These are phyloP conservation scores for Candida germanica DNA, from an alignment of 805 yeast genomes.

Conservation along the genomic window DNA sequence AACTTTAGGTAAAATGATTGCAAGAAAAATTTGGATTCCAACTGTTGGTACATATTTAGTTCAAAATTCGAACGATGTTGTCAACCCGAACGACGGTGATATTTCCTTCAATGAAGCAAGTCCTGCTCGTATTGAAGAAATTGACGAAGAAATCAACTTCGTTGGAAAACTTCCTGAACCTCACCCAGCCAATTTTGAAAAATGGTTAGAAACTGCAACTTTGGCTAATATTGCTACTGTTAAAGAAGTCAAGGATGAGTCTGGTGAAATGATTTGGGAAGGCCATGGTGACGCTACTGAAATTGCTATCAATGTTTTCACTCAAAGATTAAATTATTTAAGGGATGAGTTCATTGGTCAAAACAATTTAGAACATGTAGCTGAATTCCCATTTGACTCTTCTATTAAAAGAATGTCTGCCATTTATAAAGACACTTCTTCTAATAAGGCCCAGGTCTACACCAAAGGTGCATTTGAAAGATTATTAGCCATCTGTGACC, in stretches of 20 bases:
- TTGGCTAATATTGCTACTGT: slow-evolving; percentile 78
- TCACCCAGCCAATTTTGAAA: slow-evolving; percentile 25
- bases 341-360: slow-evolving; percentile 19
- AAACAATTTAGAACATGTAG: slow-evolving; percentile 17
- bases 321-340: slow-evolving; percentile 21
- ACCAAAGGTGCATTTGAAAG: slow-evolving; percentile 37
- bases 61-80: slow-evolving; percentile 55
- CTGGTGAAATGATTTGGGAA: slow-evolving; percentile 53
- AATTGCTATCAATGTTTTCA: slow-evolving; percentile 32
- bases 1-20: slow-evolving; percentile 77
- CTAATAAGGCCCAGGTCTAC: slow-evolving; percentile 11
- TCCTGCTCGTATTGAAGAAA: slow-evolving; percentile 35
- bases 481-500: slow-evolving; percentile 21
- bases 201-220: slow-evolving; percentile 66
- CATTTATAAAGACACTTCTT: slow-evolving; percentile 16
- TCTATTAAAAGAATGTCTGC: slow-evolving; percentile 31
- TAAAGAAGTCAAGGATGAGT: slow-evolving; percentile 42
- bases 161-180: slow-evolving; percentile 16
- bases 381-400: slow-evolving; percentile 33
- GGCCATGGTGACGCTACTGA: slow-evolving; percentile 51
- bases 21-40: slow-evolving; percentile 69
- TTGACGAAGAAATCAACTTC: slow-evolving; percentile 37
- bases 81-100: slow-evolving; percentile 60
- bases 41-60: slow-evolving; percentile 55
- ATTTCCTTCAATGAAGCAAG: slow-evolving; percentile 30